Percentiles rank a stretch among this genome's conserved stretches.
These are phyloP conservation scores for Globisporangium acanthophoron DNA, from an alignment of 352 stramenopile genomes.

Conservation along the genomic window DNA sequence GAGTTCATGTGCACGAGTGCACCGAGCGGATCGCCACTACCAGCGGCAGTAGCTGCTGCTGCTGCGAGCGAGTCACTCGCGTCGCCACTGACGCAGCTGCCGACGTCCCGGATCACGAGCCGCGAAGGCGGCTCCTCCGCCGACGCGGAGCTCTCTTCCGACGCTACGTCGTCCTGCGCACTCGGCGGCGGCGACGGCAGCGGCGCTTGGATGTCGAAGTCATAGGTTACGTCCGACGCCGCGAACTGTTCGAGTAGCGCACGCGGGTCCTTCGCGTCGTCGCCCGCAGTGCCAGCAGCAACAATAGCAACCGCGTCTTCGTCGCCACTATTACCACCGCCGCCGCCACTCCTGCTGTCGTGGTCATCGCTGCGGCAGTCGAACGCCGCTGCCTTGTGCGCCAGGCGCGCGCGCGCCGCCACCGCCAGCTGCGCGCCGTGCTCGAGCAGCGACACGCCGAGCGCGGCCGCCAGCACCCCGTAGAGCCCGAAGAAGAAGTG, in stretches of 20 bases:
- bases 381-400: not conserved
- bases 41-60: no score
- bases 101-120: slow-evolving; percentile 39
- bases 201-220: not conserved
- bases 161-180: not conserved
- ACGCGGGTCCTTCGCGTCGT: not conserved
- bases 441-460: slow-evolving; percentile 32
- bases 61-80: no score
- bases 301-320: not conserved
- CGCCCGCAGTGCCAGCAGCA: not conserved
- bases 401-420: slow-evolving; percentile 3
- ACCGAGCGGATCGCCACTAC: not conserved
- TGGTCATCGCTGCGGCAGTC: not conserved
- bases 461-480: slow-evolving; percentile 34
- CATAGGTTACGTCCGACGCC: not conserved
- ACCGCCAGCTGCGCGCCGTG: slow-evolving; percentile 21
- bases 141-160: not conserved
- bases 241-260: slow-evolving; percentile 11
- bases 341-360: not conserved
- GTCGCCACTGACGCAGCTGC: slow-evolving; percentile 4
- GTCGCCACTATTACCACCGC: not conserved
- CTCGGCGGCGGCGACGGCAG: not conserved
- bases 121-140: slow-evolving; percentile 8
- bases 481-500: slow-evolving; percentile 61
- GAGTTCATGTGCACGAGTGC: slow-evolving; percentile 54